Base-by-base conservation (phyloP, 2,329 filamentous ascomycete species). In the Trichoderma oligosporum region DNA sequence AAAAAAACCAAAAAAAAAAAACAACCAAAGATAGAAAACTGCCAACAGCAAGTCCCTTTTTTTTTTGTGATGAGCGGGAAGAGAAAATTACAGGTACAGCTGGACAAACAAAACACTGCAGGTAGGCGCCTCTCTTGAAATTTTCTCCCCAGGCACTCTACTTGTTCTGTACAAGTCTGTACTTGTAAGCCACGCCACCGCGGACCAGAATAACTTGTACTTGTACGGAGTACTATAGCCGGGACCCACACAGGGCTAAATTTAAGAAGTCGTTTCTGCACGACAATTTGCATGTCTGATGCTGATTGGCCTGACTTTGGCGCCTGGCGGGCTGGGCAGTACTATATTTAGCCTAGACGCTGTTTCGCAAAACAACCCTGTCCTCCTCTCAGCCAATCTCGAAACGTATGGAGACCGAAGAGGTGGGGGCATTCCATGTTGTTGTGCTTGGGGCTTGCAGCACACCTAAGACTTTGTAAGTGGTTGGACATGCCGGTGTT, bases 291-390 rank as follows among this genome's bases (percentile, higher is more conserved):
- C 58, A 45, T 46, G 20, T 22, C 29, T 14, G 46, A 4, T 4
- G 45, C 25, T 71, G 64, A 71, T 71, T 71, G 69, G 69, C 38
- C 52, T 6, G 38, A 24, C 22, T 46, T 71, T 69, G 65, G 67
- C 69, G 69, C 69, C 63, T 60, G 65, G 62, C 61, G 61, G 63
- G 62, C 62, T 64, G 63, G 62, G 60, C 52, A 61, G 49, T 56
- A 46, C 69, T 71, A 71, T 69, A 70, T 69, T 70, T 71, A 71
- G 69, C 58, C 61, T 63, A 51, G 41, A 44, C 51, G 57, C 41
- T 59, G 57, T 59, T 56, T 59, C 57, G 57, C 57, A 59, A 45
- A 27, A 51, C 41, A 56, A 41, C 53, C 57, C 45, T 45, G 57
- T 36, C 33, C 52, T 51, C 56, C 59, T 52, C 51, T 59, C 57